Base-by-base conservation (phyloP, 2,329 filamentous ascomycete genomes). In the Pseudocercospora musae region DNA sequence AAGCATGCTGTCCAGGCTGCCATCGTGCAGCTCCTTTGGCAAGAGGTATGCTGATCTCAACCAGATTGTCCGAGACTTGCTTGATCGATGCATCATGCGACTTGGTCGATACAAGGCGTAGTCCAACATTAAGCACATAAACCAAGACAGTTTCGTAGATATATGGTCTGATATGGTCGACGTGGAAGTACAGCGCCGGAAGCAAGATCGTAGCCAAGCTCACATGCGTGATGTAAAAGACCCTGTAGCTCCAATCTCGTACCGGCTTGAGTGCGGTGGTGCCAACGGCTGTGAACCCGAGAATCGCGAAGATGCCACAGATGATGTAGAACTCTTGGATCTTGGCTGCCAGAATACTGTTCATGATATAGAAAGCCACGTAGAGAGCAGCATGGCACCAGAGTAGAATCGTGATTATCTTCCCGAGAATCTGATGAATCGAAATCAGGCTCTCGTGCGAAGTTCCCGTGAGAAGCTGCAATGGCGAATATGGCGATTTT, bases 181-280 rank as follows among this genome's bases (percentile, higher is more conserved):
- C 84, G 74, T 87, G 85, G 25, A 79, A 80, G 70, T 79, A 87
- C 15, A 84, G 75, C 1, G 81, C 73, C 27, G 79, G 71, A 44
- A 85, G 76, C 53, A 87, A 70, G 1, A 78, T 58, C 18, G 75
- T 76, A 2, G 84, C 83, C 31, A 86, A 76, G 18, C 76, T 69
- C 25, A 87, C 78, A 73, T 88, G 86, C 1, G 77, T 78, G 31
- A 78, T 72, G 73, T 86, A 87, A 71, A 87, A 88, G 4, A 81
- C 69, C 48, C 82, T 76, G 69, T 84, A 84, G 66, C 77, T 79
- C 64, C 75, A 74, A 46, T 74, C 74, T 57, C 82, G 78, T 18
- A 83, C 69, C 9, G 77, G 76, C 15, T 79, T 77, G 11, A 83
- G 73, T 27, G 84, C 81, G 8, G 83, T 79, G 1, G 83, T 78